Evolutionary conservation across 331 rosid genomes (phyloP), one percentile per base, ranked within the genome.

Genomic region (Acacia concinna): DNA sequence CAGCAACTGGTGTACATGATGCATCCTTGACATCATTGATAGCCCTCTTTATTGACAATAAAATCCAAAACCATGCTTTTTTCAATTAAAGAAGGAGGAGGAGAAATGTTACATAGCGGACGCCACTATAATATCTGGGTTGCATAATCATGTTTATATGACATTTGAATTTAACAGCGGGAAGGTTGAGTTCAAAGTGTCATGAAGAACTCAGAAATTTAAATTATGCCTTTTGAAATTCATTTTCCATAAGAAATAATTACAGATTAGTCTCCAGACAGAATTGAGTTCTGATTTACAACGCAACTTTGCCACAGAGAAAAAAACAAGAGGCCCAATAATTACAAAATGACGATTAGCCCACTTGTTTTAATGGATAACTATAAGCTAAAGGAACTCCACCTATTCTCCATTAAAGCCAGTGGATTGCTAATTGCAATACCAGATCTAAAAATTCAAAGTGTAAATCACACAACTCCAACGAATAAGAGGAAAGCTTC

Each of bases 101-200:
- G 7, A 17, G 68, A 40, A 52, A 65, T 27, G 57, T 41, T 34
- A 69, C 23, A 68, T 23, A 37, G 72, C 15, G 63, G 52, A 74
- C 17, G 37, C 23, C 71, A 54, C 23, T 4, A 63, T 40, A 75
- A 41, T 28, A 44, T 84, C 40, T 37, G n/a, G 28, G 6, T 8
- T 4, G 41, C 57, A 69, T 32, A 44, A 27, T 15, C 35, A 40
- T 68, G 25, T 43, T 43, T 5, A 43, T 25, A 27, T 27, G 66
- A 63, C 27, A 28, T 62, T 51, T 41, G 65, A 77, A 83, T 44
- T 56, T 51, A 46, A 47, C 40, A 28, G 46, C 47, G 18, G 20
- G 32, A 64, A 12, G 30, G 68, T 47, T 70, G 81, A 76, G 70
- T 76, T 82, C 79, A 65, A 77, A 21, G 35, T 49, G 32, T 20